Evolutionary conservation across 495 filamentous ascomycete species (phyloP).

Genomic region (Penicillium turbatum): DNA sequence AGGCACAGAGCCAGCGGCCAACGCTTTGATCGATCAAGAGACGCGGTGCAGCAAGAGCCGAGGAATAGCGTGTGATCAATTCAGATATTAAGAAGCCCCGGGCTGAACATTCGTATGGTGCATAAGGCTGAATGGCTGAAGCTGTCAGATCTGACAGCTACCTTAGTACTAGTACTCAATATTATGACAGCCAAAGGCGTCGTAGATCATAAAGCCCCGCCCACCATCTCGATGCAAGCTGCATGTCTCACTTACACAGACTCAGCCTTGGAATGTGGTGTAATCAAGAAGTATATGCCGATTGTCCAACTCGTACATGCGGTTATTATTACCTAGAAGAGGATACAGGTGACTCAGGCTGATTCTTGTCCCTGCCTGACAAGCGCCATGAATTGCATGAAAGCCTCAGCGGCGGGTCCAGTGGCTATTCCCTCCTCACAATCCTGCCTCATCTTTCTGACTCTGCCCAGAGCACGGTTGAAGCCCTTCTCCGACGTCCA

Average conservation of each 20-base stretch:
- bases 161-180: not conserved
- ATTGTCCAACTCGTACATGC: not conserved
- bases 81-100: not conserved
- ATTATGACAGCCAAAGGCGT: not conserved
- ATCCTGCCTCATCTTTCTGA: slow-evolving; percentile 36
- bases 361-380: slow-evolving; percentile 24
- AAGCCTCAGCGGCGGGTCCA: slow-evolving; percentile 34
- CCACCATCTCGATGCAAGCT: not conserved
- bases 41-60: not conserved
- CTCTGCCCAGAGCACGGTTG: slow-evolving; percentile 39
- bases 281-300: not conserved
- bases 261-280: not conserved
- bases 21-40: not conserved
- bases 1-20: not conserved
- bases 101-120: not conserved
- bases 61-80: not conserved
- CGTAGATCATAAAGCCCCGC: not conserved
- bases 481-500: slow-evolving; percentile 48
- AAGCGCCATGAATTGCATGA: slow-evolving; percentile 40
- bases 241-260: slow-evolving; percentile 5
- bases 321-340: not conserved
- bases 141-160: slow-evolving; percentile 7
- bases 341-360: not conserved
- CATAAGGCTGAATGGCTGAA: not conserved
- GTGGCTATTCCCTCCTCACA: slow-evolving; percentile 38